Evolutionary conservation across 1,139 yeast genomes (phyloP), one percentile per base, ranked within the genome.

Genomic region (Yamadazyma kanchanaburiensis): DNA sequence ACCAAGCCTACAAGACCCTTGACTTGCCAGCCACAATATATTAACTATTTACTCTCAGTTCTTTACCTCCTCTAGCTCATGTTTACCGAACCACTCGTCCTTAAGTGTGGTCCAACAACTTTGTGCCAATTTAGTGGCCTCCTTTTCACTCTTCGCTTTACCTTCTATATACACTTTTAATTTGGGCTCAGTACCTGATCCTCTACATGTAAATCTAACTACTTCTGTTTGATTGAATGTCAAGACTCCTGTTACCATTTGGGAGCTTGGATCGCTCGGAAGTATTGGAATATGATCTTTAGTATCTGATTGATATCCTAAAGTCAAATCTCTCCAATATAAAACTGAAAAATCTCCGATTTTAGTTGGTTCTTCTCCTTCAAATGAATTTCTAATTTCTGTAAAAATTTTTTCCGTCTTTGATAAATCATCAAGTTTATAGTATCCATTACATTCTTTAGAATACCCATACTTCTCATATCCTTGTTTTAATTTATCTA

Each of bases 141-240:
- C 46, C 2, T 43, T 49, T 27, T 71, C 81, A 8, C 46, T 42
- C 4, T 42, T 35, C 0, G 85, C 71, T 23, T 57, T 58, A 0
- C 94, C 95, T 52, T 91, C 97, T 25, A 91, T 80, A 57, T 91
- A 91, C 1, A 89, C 86, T 55, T 91, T 91, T 39, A 91, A 64
- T 50, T 91, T 91, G 3, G 97, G 97, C 52, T 91, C 98, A 0
- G 98, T 91, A 7, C 98, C 98, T 4, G 96, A 86, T 0, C 97
- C 96, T 30, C 98, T 70, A 29, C 86, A 79, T 0, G 97, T 89
- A 51, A 89, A 81, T 24, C 95, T 62, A 2, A 87, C 77, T 2
- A 13, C 13, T 6, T 20, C 23, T 11, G 12, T 15, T 4, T 15
- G n/a, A 43, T 24, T 11, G 13, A 40, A 22, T 21, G 38, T 34